A percentile compares a stretch with the other conserved stretches of the same genome.
Conservation (phyloP, 1,284 basidiomycete genomes). For the Hypsizygus ulmarius region DNA sequence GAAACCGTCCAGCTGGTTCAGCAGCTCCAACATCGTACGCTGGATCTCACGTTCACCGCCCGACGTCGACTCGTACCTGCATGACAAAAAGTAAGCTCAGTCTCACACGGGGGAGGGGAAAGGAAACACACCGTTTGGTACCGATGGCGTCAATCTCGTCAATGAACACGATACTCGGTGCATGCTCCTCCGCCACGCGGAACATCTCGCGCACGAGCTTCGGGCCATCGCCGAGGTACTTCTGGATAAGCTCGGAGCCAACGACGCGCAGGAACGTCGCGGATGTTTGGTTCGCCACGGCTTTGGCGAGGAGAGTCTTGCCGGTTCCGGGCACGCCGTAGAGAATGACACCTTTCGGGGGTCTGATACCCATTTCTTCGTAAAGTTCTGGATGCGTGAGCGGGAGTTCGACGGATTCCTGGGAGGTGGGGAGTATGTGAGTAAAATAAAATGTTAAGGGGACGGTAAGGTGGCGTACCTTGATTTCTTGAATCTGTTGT, state of each 20-base stretch:
- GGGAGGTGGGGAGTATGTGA: conserved; percentile 4
- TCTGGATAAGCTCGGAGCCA: conserved; percentile 98
- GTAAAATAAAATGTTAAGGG: neutral
- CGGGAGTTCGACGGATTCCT: conserved; percentile 98
- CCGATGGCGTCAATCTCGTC: conserved; percentile 99
- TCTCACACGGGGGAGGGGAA: too few species aligned
- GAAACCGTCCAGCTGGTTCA: conserved; percentile 98
- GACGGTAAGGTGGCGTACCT: conserved; percentile 48
- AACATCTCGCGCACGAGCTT: conserved; percentile 98
- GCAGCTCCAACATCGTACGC: conserved; percentile 96
- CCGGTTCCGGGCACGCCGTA: conserved; percentile 99
- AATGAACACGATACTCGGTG: conserved; percentile 99
- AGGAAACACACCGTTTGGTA: conserved; percentile 80
- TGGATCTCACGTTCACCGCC: conserved; percentile 99
- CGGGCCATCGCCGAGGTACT: conserved; percentile 99
- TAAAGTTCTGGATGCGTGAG: conserved; percentile 98
- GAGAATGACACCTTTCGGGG: conserved; percentile 98
- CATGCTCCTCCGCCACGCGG: conserved; percentile 95
- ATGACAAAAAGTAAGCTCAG: neutral
- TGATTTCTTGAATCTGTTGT: conserved; percentile 97
- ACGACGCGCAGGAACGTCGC: conserved; percentile 98
- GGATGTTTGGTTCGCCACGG: conserved; percentile 98
- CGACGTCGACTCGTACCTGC: conserved; percentile 92
- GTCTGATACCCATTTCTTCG: conserved; percentile 99
- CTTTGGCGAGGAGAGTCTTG: conserved; percentile 97